phyloP scores from a whole-genome alignment of 164 flowering plant species.

The Stephania japonica region DNA sequence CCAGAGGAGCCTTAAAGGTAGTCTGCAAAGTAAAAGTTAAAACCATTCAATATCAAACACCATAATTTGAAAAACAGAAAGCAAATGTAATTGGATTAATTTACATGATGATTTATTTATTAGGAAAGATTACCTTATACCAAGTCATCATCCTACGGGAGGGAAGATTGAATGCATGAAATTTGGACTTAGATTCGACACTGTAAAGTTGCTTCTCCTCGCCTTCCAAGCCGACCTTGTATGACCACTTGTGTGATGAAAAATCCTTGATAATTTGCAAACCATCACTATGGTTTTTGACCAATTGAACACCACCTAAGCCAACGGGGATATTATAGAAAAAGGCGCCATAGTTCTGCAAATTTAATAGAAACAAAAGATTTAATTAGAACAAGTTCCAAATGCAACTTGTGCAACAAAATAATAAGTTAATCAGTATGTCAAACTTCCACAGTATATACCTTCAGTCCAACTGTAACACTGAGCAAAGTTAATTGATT shows the following conservation, averaged over 20 bases:
- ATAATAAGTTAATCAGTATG: neutral
- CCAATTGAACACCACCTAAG: conserved; percentile 30
- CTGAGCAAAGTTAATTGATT: conserved; percentile 58
- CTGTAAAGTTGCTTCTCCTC: conserved; percentile 21
- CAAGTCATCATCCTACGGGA: conserved; percentile 26
- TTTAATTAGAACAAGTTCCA: neutral
- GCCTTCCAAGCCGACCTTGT: conserved; percentile 46
- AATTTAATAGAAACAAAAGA: neutral
- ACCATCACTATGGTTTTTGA: conserved; percentile 28
- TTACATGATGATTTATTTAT: neutral
- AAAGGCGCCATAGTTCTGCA: conserved; percentile 47
- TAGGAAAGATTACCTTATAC: conserved; percentile 2
- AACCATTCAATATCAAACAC: neutral
- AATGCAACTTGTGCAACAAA: neutral
- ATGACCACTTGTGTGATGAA: conserved; percentile 40
- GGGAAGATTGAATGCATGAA: conserved; percentile 31
- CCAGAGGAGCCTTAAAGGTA: conserved; percentile 57
- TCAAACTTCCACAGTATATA: neutral
- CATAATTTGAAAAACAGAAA: neutral
- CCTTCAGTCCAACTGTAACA: conserved; percentile 42
- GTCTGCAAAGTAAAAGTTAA: conserved; percentile 25
- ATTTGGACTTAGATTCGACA: conserved; percentile 12
- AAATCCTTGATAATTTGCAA: conserved; percentile 30
- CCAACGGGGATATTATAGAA: conserved; percentile 36
- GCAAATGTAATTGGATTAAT: neutral